Base-by-base conservation (phyloP, 225 moss, liverwort and hornwort genomes). In the Asterella californica region DNA sequence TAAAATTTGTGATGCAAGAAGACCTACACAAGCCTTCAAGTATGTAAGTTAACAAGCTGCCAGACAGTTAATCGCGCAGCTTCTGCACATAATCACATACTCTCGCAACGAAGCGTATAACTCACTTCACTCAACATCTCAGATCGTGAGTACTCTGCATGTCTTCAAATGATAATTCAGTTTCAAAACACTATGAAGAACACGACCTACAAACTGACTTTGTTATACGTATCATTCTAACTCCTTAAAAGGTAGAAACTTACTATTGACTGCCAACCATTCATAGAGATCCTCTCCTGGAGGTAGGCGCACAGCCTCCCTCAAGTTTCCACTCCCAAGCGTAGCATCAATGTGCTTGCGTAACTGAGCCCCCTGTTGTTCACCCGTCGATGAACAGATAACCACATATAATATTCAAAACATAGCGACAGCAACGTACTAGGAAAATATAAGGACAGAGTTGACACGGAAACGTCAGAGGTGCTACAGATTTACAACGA, bases 331-430 rank as follows among this genome's bases (percentile, higher is more conserved):
- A 84, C 97, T 99, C 54, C 97, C 97, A 24, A 99, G 90, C 76
- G 97, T 99, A 55, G 97, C 97, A 99, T 99, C 97, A 84, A 99
- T 99, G 78, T 99, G 97, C 89, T 99, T 94, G 21, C 97, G 93
- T 78, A 97, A 87, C 72, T 94, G 95, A 60, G 94, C 97, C 78
- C 97, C 97, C 93, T 95, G 76, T 80, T 33, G 7, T 34, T 30
- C 63, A 63, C 27, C 63, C 8, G 10, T 15, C 10, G 7, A 30
- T 63, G 12, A 61, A 61, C 6, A 61, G n/a, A 61, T 2, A 21
- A 61, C 5, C n/a, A 61, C n/a, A 61, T 52, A 4, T 4, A 52
- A 17, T 52, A 52, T 1, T 12, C 1, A 1, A 29, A 30, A 63
- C 29, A 29, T 27, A 27, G 27, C 2, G 10, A 63, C 63, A 63